Conservation (phyloP, 1,139 yeast species). For the Wickerhamomyces sp. region DNA sequence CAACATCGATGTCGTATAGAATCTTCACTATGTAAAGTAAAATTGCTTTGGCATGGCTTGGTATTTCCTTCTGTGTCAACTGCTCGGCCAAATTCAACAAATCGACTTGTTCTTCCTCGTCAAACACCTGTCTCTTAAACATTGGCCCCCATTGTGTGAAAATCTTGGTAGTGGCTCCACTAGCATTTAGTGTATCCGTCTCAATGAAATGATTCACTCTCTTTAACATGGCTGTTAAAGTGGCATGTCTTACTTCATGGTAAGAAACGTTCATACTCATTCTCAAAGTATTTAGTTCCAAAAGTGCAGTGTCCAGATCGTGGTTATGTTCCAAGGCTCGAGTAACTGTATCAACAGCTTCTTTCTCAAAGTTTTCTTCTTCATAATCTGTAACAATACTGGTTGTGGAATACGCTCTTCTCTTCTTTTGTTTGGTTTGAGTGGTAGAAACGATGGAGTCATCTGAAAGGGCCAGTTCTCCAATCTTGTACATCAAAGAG, state of each 20-base stretch:
- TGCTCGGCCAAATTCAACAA: conserved; percentile 56
- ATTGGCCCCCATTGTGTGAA: conserved; percentile 78
- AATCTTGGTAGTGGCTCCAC: conserved; percentile 71
- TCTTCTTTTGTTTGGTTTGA: conserved; percentile 37
- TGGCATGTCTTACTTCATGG: conserved; percentile 85
- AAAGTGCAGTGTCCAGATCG: conserved; percentile 84
- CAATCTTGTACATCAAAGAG: conserved; percentile 51
- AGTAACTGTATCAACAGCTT: conserved; percentile 90
- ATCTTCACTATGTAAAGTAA: conserved; percentile 57
- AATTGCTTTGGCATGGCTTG: conserved; percentile 21
- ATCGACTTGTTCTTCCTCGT: conserved; percentile 70
- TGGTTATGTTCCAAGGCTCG: conserved; percentile 91
- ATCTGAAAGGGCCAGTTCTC: conserved; percentile 68
- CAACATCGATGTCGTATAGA: conserved; percentile 73
- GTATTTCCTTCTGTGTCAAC: conserved; percentile 29
- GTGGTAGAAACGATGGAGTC: conserved; percentile 66
- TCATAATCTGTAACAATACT: conserved; percentile 43
- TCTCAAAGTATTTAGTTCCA: conserved; percentile 88
- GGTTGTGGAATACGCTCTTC: conserved; percentile 40
- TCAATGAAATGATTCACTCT: conserved; percentile 68
- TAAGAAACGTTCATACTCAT: conserved; percentile 97
- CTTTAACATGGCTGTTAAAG: conserved; percentile 63
- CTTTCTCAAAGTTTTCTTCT: conserved; percentile 79
- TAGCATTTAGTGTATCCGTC: conserved; percentile 69
- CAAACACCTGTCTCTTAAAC: conserved; percentile 78